Conservation (phyloP, 495 filamentous ascomycete genomes). For the Penicillium roqueforti region DNA sequence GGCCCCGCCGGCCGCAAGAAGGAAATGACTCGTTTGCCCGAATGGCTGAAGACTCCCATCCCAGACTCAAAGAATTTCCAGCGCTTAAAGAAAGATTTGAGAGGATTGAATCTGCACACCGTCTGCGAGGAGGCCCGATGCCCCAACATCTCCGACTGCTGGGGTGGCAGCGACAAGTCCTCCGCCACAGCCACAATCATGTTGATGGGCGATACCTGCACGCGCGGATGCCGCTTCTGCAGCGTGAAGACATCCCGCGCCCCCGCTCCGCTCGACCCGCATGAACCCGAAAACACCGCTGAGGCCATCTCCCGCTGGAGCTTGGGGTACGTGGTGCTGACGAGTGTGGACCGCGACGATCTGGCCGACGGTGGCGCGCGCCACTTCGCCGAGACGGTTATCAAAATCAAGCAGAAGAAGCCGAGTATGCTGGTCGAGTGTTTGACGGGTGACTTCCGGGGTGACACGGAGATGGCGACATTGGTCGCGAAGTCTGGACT, state of each 20-base stretch:
- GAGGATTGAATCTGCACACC: conserved; percentile 85
- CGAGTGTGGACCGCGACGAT: conserved; percentile 90
- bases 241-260: conserved; percentile 81
- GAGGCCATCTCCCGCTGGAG: conserved; percentile 93
- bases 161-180: conserved; percentile 84
- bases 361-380: conserved; percentile 79
- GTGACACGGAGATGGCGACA: conserved; percentile 76
- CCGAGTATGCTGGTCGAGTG: conserved; percentile 89
- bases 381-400: conserved; percentile 93
- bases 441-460: conserved; percentile 83
- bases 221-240: conserved; percentile 94
- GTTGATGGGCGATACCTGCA: conserved; percentile 99
- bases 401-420: conserved; percentile 86
- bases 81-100: conserved; percentile 87
- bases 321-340: conserved; percentile 91
- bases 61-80: conserved; percentile 82
- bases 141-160: conserved; percentile 96
- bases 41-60: conserved; percentile 95
- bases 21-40: conserved; percentile 84
- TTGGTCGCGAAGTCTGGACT: conserved; percentile 81
- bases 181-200: conserved; percentile 97
- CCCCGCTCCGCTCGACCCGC: conserved; percentile 82
- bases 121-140: conserved; percentile 97
- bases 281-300: conserved; percentile 95
- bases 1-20: conserved; percentile 74